A percentile compares a stretch with the other conserved stretches of the same genome.
phyloP scores from a whole-genome alignment of 768 basidiomycete species.

The Boletales sp. region DNA sequence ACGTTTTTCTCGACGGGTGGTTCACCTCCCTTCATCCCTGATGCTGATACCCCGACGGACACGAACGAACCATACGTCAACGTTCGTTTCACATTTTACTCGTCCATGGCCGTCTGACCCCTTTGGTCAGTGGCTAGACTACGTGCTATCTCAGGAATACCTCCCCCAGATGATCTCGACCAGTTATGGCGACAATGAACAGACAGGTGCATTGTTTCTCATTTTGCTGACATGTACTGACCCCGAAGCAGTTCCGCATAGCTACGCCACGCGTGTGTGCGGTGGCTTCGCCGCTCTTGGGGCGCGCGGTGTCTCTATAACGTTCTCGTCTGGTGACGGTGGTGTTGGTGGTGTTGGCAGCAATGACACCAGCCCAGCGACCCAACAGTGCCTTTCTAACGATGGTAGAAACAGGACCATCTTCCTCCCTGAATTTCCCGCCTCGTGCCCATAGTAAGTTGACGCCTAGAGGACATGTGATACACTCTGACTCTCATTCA shows the following conservation, averaged over 20 bases:
- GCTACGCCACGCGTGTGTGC: constrained; percentile 59
- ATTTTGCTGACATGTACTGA: background rate
- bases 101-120: background rate
- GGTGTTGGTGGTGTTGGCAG: constrained; percentile 58
- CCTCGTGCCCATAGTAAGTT: constrained; percentile 53
- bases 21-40: constrained; percentile 54
- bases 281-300: constrained; percentile 62
- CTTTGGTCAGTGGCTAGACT: constrained; percentile 55
- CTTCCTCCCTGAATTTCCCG: constrained; percentile 62
- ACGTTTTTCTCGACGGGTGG: constrained; percentile 65
- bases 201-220: constrained; percentile 44
- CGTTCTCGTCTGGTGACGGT: constrained; percentile 63
- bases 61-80: constrained; percentile 49
- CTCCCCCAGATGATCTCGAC: constrained; percentile 64
- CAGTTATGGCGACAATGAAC: constrained; percentile 71
- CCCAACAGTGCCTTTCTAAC: constrained; percentile 55
- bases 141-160: constrained; percentile 42
- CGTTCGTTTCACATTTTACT: constrained; percentile 25
- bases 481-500: constrained; percentile 21
- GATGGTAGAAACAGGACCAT: constrained; percentile 49
- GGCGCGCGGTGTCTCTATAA: constrained; percentile 59
- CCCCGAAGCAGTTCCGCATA: constrained; percentile 44
- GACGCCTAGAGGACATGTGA: background rate
- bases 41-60: constrained; percentile 35
- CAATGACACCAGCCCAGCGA: constrained; percentile 45